A percentile compares a stretch with the other conserved stretches of the same genome.
Conservation (phyloP, 805 yeast genomes). For the Scheffersomyces ergatensis region DNA sequence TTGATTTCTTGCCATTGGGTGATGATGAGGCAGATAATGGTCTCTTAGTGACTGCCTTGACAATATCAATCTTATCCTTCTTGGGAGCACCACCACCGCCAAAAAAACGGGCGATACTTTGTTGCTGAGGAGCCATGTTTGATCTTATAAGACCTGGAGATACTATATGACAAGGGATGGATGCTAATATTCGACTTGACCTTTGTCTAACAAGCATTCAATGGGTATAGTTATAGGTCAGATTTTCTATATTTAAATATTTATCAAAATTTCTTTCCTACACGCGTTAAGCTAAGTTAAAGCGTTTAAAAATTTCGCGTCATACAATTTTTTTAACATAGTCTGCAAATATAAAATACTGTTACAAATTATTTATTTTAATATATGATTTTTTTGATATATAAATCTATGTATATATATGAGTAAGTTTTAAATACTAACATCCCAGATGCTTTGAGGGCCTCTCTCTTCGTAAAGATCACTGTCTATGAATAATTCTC, state of each 20-base stretch:
- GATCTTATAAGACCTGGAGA: no score
- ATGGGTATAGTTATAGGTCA: no score
- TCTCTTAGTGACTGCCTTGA: neutral
- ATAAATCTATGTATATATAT: neutral
- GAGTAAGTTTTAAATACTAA: constrained; percentile 11
- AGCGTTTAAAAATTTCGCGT: no score
- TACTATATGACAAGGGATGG: no score
- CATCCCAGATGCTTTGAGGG: constrained; percentile 81
- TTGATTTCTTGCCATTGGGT: neutral
- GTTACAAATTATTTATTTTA: neutral
- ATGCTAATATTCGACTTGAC: no score
- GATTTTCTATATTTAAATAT: no score
- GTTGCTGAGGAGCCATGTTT: constrained; percentile 31
- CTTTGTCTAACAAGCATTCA: no score
- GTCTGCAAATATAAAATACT: no score
- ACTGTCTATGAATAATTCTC: constrained; percentile 64
- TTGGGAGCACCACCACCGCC: constrained; percentile 3
- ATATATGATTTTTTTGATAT: neutral
- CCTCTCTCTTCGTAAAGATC: constrained; percentile 77
- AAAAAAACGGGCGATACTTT: constrained; percentile 32
- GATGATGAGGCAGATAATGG: neutral
- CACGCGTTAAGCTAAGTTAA: no score
- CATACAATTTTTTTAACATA: no score
- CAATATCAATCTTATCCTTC: neutral
- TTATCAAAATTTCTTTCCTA: no score